A percentile compares a stretch with the other conserved stretches of the same genome.
Evolutionary conservation across 805 yeast genomes (phyloP).

Genomic region (Yarrowia sp.): DNA sequence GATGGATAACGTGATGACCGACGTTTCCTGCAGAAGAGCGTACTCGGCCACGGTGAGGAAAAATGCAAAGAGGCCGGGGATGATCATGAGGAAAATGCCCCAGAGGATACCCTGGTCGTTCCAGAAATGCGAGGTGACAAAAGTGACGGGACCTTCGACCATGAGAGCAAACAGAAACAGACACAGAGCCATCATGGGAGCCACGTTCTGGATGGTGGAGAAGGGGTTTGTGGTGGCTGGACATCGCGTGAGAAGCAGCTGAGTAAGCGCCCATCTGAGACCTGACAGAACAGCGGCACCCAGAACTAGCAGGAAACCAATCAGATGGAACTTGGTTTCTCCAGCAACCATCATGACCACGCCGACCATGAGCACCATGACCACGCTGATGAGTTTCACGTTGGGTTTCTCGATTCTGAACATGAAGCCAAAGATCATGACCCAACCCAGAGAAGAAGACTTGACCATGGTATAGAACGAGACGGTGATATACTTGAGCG

Average conservation of each 20-base stretch:
- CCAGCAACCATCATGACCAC: constrained; percentile 83
- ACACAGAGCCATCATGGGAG: constrained; percentile 80
- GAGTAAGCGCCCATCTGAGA: constrained; percentile 94
- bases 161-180: constrained; percentile 67
- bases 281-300: constrained; percentile 85
- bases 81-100: constrained; percentile 65
- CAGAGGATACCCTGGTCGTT: constrained; percentile 59
- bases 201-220: constrained; percentile 78
- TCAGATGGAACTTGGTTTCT: constrained; percentile 49
- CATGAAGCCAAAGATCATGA: constrained; percentile 82
- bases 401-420: constrained; percentile 79
- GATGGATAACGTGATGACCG: constrained; percentile 82
- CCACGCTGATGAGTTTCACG: constrained; percentile 71
- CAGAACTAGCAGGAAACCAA: constrained; percentile 79
- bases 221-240: constrained; percentile 67
- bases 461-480: constrained; percentile 92
- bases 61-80: constrained; percentile 89
- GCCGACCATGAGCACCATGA: constrained; percentile 78
- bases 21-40: constrained; percentile 78
- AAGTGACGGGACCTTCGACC: constrained; percentile 70
- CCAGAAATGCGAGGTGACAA: constrained; percentile 69
- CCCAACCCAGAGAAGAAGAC: constrained; percentile 87
- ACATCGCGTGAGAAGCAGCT: constrained; percentile 70
- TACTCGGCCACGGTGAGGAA: constrained; percentile 86
- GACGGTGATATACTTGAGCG: constrained; percentile 78